phyloP scores from a whole-genome alignment of 306 rosid species.

The Psophocarpus tetragonolobus region DNA sequence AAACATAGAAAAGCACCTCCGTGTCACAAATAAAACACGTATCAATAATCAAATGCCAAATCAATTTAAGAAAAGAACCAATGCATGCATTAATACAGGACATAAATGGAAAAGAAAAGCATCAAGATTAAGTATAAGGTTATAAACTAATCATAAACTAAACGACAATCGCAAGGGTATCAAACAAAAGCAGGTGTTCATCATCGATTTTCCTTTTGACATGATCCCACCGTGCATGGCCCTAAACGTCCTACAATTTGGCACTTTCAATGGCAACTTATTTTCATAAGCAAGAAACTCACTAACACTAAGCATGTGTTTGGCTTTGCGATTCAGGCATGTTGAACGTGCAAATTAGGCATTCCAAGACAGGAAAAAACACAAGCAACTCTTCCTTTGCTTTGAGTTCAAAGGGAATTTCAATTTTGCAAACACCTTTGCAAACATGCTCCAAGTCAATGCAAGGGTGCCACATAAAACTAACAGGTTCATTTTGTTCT shows the following conservation, averaged over 20 bases:
- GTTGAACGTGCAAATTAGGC: too few species aligned
- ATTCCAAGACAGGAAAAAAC: too few species aligned
- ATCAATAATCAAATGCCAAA: neutral
- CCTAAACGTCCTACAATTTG: neutral
- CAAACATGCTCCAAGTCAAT: too few species aligned
- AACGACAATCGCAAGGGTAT: slow-evolving; percentile 4
- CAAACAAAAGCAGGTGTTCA: neutral
- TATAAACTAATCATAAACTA: slow-evolving; percentile 5
- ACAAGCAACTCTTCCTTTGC: too few species aligned
- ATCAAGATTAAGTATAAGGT: slow-evolving; percentile 14
- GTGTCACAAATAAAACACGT: slow-evolving; percentile 1
- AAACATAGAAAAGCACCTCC: neutral
- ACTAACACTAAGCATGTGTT: neutral
- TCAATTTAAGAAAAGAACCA: neutral
- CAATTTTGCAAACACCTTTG: too few species aligned
- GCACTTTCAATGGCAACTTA: neutral
- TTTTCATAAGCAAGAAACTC: neutral
- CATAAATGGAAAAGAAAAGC: slow-evolving; percentile 14
- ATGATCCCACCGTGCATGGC: neutral
- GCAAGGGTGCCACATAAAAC: neutral
- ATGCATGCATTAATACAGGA: neutral
- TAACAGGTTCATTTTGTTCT: slow-evolving; percentile 10
- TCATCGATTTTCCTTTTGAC: neutral
- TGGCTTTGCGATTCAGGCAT: too few species aligned
- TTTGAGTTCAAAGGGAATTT: too few species aligned